phyloP scores from a whole-genome alignment of 768 basidiomycete species.

The Kwoniella sp. region DNA sequence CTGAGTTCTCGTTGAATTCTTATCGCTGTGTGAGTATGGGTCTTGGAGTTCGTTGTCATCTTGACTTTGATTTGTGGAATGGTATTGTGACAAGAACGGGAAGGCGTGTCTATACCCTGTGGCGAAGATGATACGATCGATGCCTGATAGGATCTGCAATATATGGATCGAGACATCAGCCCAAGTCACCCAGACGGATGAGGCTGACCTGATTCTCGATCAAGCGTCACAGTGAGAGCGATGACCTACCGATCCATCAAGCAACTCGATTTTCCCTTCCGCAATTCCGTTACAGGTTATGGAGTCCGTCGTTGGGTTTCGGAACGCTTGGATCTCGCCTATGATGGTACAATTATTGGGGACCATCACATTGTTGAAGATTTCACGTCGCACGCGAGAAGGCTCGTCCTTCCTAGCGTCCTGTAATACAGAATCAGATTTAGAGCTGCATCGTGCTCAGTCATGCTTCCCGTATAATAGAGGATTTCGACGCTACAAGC shows the following conservation, averaged over 20 bases:
- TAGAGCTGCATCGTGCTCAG: no score
- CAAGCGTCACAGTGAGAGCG: no score
- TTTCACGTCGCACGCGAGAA: constrained; percentile 7
- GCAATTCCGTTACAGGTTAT: not conserved
- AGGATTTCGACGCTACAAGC: no score
- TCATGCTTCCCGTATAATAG: no score
- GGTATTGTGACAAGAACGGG: constrained; percentile 59
- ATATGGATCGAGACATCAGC: not conserved
- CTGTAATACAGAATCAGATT: no score
- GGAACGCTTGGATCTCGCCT: constrained; percentile 16
- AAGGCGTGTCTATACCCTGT: constrained; percentile 58
- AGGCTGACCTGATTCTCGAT: no score
- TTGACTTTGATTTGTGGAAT: constrained; percentile 14
- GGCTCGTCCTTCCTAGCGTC: constrained; percentile 16
- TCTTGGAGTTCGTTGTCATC: not conserved
- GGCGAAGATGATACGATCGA: constrained; percentile 17
- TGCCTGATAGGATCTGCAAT: constrained; percentile 13
- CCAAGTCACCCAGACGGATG: no score
- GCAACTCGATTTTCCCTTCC: constrained; percentile 10
- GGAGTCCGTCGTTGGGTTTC: not conserved
- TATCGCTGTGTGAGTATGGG: no score
- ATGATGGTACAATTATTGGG: constrained; percentile 14
- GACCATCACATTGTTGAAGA: not conserved
- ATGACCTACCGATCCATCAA: constrained; percentile 22
- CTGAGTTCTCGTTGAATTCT: no score